Evolutionary conservation across 1,284 basidiomycete species (phyloP).

Genomic region (Abortiporus biennis): DNA sequence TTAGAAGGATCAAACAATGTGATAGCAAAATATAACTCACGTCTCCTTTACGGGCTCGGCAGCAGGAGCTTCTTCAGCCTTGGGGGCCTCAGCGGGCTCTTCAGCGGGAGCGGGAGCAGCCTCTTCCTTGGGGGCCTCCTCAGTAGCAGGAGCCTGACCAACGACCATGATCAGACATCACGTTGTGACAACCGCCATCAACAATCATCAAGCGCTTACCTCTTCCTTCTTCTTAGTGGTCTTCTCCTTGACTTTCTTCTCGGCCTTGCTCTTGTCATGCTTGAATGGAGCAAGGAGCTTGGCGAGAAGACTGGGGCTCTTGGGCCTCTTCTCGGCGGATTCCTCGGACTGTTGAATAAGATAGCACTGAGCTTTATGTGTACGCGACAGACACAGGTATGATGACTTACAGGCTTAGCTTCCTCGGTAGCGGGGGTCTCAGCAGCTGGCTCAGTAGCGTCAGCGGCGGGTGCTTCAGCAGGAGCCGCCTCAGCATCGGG

Average conservation of each 20-base stretch:
- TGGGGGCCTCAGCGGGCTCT: conserved; percentile 27
- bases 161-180: conserved; percentile 7
- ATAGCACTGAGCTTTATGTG: conserved; percentile 4
- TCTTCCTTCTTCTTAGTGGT: conserved; percentile 59
- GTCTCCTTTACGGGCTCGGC: conserved; percentile 52
- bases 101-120: conserved; percentile 24
- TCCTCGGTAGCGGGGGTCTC: conserved; percentile 41
- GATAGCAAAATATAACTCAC: conserved; percentile 29
- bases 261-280: conserved; percentile 30
- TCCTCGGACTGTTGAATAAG: conserved; percentile 25
- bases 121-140: conserved; percentile 23
- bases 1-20: not conserved
- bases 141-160: conserved; percentile 23
- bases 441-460: conserved; percentile 17
- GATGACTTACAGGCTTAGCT: conserved; percentile 49
- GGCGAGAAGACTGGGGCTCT: conserved; percentile 66
- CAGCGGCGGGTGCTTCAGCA: conserved; percentile 28
- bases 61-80: conserved; percentile 31
- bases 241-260: conserved; percentile 61
- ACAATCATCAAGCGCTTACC: conserved; percentile 8
- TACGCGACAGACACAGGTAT: conserved; percentile 8
- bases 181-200: not conserved
- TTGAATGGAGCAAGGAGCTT: conserved; percentile 73
- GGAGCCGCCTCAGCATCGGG: conserved; percentile 15
- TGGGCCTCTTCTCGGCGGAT: conserved; percentile 55